These are phyloP conservation scores for Fusarium pininemorale DNA, from an alignment of 2,329 filamentous ascomycete species.

Conservation along the genomic window DNA sequence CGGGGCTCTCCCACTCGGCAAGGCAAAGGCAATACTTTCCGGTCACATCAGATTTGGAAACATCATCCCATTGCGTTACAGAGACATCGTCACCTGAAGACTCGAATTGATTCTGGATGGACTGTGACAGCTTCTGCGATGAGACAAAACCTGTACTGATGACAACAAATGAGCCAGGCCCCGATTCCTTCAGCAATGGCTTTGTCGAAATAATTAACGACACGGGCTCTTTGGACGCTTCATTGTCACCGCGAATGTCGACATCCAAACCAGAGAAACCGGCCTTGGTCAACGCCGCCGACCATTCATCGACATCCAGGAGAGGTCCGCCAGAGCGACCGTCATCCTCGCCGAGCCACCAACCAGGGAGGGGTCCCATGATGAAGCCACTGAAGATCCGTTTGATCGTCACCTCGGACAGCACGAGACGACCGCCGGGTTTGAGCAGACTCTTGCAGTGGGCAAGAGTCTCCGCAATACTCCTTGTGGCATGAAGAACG, in stretches of 20 bases:
- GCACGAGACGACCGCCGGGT: background rate
- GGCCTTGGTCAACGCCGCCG: background rate
- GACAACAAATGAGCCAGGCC: background rate
- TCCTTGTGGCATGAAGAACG: background rate
- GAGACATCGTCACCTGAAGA: background rate
- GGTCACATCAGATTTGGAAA: background rate
- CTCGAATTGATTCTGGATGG: background rate
- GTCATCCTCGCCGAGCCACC: constrained; percentile 1
- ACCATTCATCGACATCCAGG: background rate
- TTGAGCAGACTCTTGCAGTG: background rate
- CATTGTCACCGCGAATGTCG: background rate
- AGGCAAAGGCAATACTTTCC: background rate
- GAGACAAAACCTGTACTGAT: background rate
- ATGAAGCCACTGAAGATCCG: background rate
- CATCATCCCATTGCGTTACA: background rate
- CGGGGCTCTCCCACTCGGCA: background rate
- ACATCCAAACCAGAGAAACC: background rate
- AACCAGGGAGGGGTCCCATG: background rate
- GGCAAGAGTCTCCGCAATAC: background rate
- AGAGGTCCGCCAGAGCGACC: background rate
- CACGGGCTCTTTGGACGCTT: background rate
- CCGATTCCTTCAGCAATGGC: background rate
- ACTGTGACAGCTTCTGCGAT: background rate
- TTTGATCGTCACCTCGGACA: background rate
- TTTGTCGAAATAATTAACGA: background rate